phyloP scores from a whole-genome alignment of 148 eudicot genomes.

The Camellia sinensis region DNA sequence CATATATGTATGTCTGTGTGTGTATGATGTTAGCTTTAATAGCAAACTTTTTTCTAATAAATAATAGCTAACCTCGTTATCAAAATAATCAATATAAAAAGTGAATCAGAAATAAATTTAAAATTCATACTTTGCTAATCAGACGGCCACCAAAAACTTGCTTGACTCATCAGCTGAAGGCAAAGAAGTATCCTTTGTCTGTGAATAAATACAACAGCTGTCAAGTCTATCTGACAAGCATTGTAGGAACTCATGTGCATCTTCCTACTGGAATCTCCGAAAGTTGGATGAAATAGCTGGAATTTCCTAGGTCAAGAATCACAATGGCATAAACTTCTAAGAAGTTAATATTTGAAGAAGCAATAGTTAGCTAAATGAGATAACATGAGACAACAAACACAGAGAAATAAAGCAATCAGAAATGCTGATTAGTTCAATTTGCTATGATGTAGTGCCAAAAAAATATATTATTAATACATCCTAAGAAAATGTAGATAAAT shows the following conservation, averaged over 20 bases:
- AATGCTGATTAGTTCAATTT: background rate
- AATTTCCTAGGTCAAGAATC: slow-evolving; percentile 46
- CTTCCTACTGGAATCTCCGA: slow-evolving; percentile 77
- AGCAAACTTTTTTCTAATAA: background rate
- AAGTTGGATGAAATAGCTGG: slow-evolving; percentile 69
- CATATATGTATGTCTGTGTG: background rate
- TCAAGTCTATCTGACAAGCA: slow-evolving; percentile 81
- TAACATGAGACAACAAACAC: background rate
- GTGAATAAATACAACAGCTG: slow-evolving; percentile 38
- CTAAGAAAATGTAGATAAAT: background rate
- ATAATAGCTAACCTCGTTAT: too few species aligned
- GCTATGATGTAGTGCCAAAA: background rate
- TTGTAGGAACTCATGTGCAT: slow-evolving; percentile 91
- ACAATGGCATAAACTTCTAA: slow-evolving; percentile 15
- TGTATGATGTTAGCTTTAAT: background rate
- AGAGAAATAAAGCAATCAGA: background rate
- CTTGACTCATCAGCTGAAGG: slow-evolving; percentile 34
- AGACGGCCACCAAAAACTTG: slow-evolving; percentile 85
- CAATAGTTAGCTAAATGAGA: background rate
- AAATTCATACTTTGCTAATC: slow-evolving; percentile 64
- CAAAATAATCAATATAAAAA: background rate
- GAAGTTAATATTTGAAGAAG: background rate
- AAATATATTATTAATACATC: background rate
- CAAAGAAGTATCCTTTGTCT: slow-evolving; percentile 9
- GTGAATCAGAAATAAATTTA: background rate